These are phyloP conservation scores for Candida ulmi DNA, from an alignment of 805 yeast genomes.

Conservation along the genomic window DNA sequence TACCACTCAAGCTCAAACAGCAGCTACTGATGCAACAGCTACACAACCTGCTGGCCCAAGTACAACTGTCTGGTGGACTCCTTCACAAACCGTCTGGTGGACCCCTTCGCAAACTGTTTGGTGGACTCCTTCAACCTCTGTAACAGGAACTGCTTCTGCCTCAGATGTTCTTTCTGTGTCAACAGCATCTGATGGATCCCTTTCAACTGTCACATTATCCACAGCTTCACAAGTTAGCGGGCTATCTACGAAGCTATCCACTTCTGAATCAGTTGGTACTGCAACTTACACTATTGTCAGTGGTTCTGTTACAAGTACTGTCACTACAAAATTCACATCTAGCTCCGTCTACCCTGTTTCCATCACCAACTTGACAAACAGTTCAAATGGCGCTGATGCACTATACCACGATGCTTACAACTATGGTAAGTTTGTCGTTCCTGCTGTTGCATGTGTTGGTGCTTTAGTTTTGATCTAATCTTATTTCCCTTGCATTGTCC, in stretches of 20 bases:
- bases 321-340: constrained; percentile 1
- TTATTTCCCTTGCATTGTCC: no score
- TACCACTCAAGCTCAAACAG: not conserved
- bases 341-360: not conserved
- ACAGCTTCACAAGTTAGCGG: not conserved
- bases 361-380: not conserved
- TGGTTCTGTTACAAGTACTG: constrained; percentile 1
- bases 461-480: not conserved
- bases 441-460: constrained; percentile 1
- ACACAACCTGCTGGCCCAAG: not conserved
- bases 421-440: not conserved
- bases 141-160: not conserved
- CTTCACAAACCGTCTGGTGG: constrained; percentile 2
- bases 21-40: not conserved
- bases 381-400: not conserved
- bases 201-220: not conserved
- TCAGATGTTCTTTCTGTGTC: not conserved
- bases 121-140: not conserved
- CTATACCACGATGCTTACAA: not conserved
- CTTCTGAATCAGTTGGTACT: not conserved
- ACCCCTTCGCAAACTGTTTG: not conserved
- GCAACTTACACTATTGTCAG: not conserved
- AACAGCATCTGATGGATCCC: no score
- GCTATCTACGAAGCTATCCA: not conserved
- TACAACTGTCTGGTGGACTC: constrained; percentile 8